Conservation (phyloP, 768 basidiomycete genomes). For the Kwoniella dejecticola region DNA sequence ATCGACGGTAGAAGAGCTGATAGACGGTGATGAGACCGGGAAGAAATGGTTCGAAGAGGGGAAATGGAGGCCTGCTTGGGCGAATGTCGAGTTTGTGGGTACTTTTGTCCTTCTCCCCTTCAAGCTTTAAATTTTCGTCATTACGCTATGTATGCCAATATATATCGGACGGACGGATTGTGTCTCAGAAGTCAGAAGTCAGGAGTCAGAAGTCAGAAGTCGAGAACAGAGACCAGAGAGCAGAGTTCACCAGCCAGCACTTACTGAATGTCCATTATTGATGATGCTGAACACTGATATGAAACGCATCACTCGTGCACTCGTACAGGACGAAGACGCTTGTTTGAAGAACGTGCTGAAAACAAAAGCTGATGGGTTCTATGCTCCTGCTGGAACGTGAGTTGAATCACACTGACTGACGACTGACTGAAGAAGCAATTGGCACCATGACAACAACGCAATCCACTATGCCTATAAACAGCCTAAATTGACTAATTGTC, state of each 20-base stretch:
- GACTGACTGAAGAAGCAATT: not conserved
- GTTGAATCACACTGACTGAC: constrained; percentile 11
- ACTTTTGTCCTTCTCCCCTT: not conserved
- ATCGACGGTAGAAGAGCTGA: constrained; percentile 33
- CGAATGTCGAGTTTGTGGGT: constrained; percentile 49
- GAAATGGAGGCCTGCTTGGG: constrained; percentile 50
- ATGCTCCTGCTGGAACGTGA: constrained; percentile 48
- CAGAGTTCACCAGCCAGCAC: no score
- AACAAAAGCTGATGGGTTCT: constrained; percentile 44
- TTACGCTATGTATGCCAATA: no score
- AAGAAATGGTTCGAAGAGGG: constrained; percentile 35
- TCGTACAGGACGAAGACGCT: constrained; percentile 49
- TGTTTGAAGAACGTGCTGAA: constrained; percentile 47
- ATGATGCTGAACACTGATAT: no score
- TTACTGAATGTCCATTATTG: no score
- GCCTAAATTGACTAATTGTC: not conserved
- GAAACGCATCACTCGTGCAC: no score
- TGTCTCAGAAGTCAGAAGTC: no score
- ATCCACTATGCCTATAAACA: no score
- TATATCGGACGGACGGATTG: no score
- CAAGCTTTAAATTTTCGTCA: not conserved
- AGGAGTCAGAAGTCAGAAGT: no score
- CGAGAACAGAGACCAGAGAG: no score
- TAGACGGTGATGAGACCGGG: constrained; percentile 29
- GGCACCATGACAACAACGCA: not conserved